A percentile compares a stretch with the other conserved stretches of the same genome.
Conservation (phyloP, 1,139 yeast genomes). For the Candida labiduridarum region DNA sequence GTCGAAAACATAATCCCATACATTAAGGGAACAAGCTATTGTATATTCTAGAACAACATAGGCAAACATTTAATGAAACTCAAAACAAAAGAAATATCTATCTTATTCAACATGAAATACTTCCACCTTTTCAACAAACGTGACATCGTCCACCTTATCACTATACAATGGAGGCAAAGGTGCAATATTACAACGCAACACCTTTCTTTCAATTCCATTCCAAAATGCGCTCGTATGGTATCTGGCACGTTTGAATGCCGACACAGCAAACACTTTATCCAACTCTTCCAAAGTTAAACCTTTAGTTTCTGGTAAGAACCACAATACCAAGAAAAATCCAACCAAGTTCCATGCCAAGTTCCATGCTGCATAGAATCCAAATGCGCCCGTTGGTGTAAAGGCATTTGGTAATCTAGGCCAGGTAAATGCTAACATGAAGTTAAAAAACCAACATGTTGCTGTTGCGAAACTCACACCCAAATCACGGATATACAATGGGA, state of each 20-base stretch:
- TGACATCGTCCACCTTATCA: conserved; percentile 58
- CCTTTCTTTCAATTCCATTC: conserved; percentile 45
- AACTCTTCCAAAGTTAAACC: conserved; percentile 70
- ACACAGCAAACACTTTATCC: conserved; percentile 68
- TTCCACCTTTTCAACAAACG: conserved; percentile 63
- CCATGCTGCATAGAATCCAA: conserved; percentile 90
- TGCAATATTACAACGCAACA: conserved; percentile 44
- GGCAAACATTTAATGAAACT: too few species aligned
- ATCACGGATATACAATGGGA: conserved; percentile 83
- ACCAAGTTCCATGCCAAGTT: conserved; percentile 77
- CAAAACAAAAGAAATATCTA: too few species aligned
- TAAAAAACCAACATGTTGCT: conserved; percentile 85
- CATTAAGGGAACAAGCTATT: too few species aligned
- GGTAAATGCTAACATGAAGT: conserved; percentile 72
- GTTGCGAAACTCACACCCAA: conserved; percentile 86
- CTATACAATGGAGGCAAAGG: conserved; percentile 58
- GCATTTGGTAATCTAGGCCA: conserved; percentile 76
- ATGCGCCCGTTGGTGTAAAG: conserved; percentile 80
- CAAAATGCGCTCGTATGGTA: conserved; percentile 53
- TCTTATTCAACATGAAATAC: conserved; percentile 44
- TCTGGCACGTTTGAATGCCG: conserved; percentile 53
- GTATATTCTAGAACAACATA: too few species aligned
- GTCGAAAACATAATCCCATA: too few species aligned
- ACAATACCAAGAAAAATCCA: conserved; percentile 69
- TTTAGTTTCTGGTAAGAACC: conserved; percentile 72